These are phyloP conservation scores for Rutidosis leptorrhynchoides DNA, from an alignment of 129 eudicot species.

Conservation along the genomic window DNA sequence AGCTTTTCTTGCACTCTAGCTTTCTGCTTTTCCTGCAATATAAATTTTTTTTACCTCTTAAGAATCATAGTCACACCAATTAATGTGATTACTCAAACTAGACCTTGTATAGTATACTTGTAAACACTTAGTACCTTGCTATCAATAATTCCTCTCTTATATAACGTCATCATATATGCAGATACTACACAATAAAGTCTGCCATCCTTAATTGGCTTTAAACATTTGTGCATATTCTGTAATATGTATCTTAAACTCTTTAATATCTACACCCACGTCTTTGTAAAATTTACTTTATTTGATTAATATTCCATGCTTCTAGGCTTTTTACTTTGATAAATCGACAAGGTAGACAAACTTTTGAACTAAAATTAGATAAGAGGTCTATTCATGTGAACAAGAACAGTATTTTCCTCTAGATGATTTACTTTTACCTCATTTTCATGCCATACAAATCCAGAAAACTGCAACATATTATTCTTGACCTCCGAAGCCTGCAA, in stretches of 20 bases:
- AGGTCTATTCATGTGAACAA: constrained; percentile 11
- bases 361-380: not conserved
- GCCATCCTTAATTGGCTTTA: not conserved
- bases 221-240: not conserved
- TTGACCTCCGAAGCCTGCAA: constrained; percentile 79
- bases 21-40: constrained; percentile 82
- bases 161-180: not conserved
- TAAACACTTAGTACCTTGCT: not conserved
- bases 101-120: not conserved
- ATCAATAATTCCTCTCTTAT: no score
- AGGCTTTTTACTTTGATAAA: constrained; percentile 1
- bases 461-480: constrained; percentile 69
- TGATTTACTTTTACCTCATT: constrained; percentile 57
- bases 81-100: not conserved
- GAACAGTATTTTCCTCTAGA: constrained; percentile 7
- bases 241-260: not conserved
- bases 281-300: not conserved
- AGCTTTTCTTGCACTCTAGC: constrained; percentile 70
- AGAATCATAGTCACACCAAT: not conserved
- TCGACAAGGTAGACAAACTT: not conserved
- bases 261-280: not conserved
- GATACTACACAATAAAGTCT: not conserved
- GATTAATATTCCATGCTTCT: constrained; percentile 1
- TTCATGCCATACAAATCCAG: constrained; percentile 84
- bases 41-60: not conserved